phyloP scores from a whole-genome alignment of 1,284 basidiomycete species.

The Coniferiporia sulphurascens region DNA sequence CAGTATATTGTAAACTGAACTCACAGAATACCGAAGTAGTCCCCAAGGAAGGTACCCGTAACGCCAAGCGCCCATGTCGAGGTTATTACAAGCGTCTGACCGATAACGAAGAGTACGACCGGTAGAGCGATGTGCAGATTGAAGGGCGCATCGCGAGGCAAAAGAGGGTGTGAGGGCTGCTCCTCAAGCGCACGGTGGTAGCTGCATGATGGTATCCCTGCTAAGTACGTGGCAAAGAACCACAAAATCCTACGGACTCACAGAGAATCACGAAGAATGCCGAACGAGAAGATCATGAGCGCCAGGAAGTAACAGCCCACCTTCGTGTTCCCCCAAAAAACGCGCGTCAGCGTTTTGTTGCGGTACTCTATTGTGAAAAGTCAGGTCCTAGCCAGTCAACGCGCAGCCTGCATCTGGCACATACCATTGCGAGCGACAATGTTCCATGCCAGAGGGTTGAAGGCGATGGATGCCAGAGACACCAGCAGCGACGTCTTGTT shows the following conservation, averaged over 20 bases:
- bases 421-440: conserved; percentile 88
- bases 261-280: conserved; percentile 83
- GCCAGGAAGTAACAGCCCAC: conserved; percentile 89
- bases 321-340: conserved; percentile 70
- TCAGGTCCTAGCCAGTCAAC: background rate
- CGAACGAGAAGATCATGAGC: conserved; percentile 84
- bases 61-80: conserved; percentile 91
- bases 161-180: conserved; percentile 58
- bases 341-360: conserved; percentile 80
- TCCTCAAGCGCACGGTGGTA: conserved; percentile 69
- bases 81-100: conserved; percentile 80
- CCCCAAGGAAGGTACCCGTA: conserved; percentile 93
- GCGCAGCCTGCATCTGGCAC: conserved; percentile 24
- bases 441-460: conserved; percentile 97
- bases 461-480: conserved; percentile 62
- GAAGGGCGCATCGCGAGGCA: conserved; percentile 47
- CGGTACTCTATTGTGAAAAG: conserved; percentile 60
- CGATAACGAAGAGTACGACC: conserved; percentile 58
- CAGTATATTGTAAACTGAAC: background rate
- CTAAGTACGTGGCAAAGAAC: background rate
- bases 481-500: conserved; percentile 63
- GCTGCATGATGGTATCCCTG: conserved; percentile 32
- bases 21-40: conserved; percentile 94
- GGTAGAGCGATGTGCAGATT: conserved; percentile 55
- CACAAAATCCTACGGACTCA: conserved; percentile 37